These are phyloP conservation scores for Gentiana dahurica DNA, from an alignment of 257 asterid genomes.

Conservation along the genomic window DNA sequence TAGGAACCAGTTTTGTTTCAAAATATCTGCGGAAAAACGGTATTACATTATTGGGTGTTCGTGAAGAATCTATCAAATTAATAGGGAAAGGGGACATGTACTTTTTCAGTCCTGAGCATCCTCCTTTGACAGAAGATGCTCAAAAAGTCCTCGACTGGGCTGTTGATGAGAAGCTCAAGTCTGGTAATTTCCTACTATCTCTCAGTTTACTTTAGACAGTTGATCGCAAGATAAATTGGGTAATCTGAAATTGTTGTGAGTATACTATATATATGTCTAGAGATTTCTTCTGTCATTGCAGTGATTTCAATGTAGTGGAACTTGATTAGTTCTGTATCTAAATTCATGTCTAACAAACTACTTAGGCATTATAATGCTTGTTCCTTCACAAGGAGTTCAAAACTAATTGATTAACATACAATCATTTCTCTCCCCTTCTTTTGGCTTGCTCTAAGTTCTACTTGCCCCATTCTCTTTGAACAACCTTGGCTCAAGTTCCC, in stretches of 20 bases:
- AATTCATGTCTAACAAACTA: too few species aligned
- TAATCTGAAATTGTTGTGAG: too few species aligned
- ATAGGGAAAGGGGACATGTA: slow-evolving; percentile 32
- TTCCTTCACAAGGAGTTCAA: too few species aligned
- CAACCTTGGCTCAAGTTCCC: background rate
- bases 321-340: too few species aligned
- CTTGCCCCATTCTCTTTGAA: slow-evolving; percentile 1
- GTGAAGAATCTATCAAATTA: slow-evolving; percentile 43
- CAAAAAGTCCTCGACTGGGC: slow-evolving; percentile 69
- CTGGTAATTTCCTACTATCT: slow-evolving; percentile 24
- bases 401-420: too few species aligned
- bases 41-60: slow-evolving; percentile 53
- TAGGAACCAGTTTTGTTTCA: slow-evolving; percentile 69
- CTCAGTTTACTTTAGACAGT: too few species aligned
- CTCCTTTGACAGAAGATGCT: slow-evolving; percentile 58
- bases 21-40: slow-evolving; percentile 45
- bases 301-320: too few species aligned
- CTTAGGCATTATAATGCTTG: too few species aligned
- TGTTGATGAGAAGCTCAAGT: slow-evolving; percentile 43
- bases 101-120: slow-evolving; percentile 48
- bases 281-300: too few species aligned
- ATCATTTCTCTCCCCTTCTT: background rate
- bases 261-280: too few species aligned
- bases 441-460: background rate
- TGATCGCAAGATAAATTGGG: too few species aligned